Evolutionary conservation across 345 rosid genomes (phyloP), one percentile per base, ranked within the genome.

Genomic region (Eucalyptus dawsonii): DNA sequence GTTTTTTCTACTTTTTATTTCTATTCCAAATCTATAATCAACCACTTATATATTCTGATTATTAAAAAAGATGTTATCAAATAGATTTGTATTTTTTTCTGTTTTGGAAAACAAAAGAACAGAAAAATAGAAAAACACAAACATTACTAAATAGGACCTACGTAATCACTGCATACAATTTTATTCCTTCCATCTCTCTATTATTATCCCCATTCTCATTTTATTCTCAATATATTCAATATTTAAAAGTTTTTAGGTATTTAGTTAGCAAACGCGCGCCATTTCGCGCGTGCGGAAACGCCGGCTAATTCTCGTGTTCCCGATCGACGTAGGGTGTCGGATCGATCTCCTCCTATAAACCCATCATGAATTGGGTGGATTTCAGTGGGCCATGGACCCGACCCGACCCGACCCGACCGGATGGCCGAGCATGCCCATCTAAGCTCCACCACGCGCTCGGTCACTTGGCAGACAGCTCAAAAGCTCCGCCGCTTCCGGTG

Each of bases 81-180:
- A n/a, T n/a, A n/a, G n/a, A n/a, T n/a, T 50, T 50, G 0, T n/a
- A n/a, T n/a, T n/a, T 50, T 50, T 50, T 50, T 50, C 53, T 6
- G 0, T 50, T 50, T 0, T 6, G 1, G 1, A 0, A 0, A 50
- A 14, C 2, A 13, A 15, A 50, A 50, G 3, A 15, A 15, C 19
- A 50, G 0, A 50, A 50, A 50, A 50, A 50, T 6, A 50, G 19
- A 50, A 1, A 50, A 50, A 50, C 1, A 16, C 0, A 15, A 50
- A 50, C 53, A 0, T 50, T 16, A 15, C 0, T 0, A 50, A 0
- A 15, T 1, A 6, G 4, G 53, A 1, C 53, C 65, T 58, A 58
- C n/a, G 1, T 58, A 58, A 24, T 6, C 65, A 25, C n/a, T 50
- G 3, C 53, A 15, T 25, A 24, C 65, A 58, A 25, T 58, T 11